Evolutionary conservation across 371 early-diverging fungal genomes (phyloP), one percentile per base, ranked within the genome.

Genomic region (Mucor sp.): DNA sequence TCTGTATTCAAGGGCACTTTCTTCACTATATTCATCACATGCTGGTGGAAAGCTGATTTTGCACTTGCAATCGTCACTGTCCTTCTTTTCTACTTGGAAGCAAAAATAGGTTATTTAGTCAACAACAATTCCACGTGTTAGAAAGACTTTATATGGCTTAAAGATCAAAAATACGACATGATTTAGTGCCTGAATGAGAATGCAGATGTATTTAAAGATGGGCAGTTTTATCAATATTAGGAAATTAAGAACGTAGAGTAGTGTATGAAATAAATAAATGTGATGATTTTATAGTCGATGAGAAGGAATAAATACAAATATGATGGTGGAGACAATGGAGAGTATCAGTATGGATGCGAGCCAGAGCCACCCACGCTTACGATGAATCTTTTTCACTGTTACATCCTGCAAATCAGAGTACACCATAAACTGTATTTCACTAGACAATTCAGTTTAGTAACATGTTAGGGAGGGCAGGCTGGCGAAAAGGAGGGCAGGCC

Each of bases 291-390:
- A 72, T 9, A 82, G 35, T 35, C 75, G 73, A 63, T 74, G 62
- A 4, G 80, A 70, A 32, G 83, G 83, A 59, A 80, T 72, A 65
- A 77, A 78, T 30, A 74, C 75, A 71, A 83, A 80, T n/a, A 80
- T 57, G 27, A 79, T 50, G n/a, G 73, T 68, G n/a, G 72, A 72
- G 7, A 79, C n/a, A 15, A 80, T 37, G 15, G 83, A 66, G n/a
- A 77, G n/a, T 28, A 70, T n/a, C 6, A 77, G 14, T 15, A 63
- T 70, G 30, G 56, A 41, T 9, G 65, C 35, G n/a, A 78, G 43
- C 69, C 69, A 80, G 12, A 83, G 44, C 60, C 74, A 73, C 14
- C 71, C 79, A 7, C 83, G 74, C 60, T 77, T 78, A n/a, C 68
- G 68, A 48, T 83, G 83, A 7, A 77, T 58, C 12, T 58, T 70